Evolutionary conservation across 768 basidiomycete genomes (phyloP).

Genomic region (Kondoa subrosea): DNA sequence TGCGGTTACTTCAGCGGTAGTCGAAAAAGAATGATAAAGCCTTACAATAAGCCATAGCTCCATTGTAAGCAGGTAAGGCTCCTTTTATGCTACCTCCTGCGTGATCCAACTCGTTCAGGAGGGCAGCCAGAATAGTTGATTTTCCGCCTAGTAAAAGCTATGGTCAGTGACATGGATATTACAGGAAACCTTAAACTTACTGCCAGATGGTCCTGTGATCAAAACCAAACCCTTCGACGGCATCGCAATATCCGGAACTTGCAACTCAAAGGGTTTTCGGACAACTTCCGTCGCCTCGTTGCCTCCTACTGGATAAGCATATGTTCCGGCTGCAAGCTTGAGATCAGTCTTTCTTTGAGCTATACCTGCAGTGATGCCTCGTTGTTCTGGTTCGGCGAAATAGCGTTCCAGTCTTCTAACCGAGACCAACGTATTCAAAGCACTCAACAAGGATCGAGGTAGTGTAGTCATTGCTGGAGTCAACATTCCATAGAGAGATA

Average conservation of each 20-base stretch:
- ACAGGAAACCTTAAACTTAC: not conserved
- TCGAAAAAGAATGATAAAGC: not conserved
- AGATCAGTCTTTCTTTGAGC: not conserved
- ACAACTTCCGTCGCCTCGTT: not conserved
- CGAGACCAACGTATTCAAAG: not conserved
- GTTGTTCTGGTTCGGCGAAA: not conserved
- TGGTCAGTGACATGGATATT: not conserved
- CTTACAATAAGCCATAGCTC: constrained; percentile 1
- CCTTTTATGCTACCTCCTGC: not conserved
- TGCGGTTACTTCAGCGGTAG: not conserved
- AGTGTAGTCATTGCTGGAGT: not conserved
- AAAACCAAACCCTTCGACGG: not conserved
- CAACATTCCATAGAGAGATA: no score
- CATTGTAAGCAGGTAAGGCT: not conserved
- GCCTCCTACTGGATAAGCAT: not conserved
- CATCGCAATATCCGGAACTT: not conserved
- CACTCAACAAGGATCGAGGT: not conserved
- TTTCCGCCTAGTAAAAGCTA: not conserved
- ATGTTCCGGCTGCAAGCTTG: not conserved
- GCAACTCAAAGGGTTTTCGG: not conserved
- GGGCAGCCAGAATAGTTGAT: not conserved
- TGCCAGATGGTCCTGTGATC: not conserved
- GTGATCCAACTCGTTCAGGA: not conserved
- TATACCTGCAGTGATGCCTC: not conserved
- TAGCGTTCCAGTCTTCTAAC: not conserved